Conservation (phyloP, 2,329 filamentous ascomycete genomes). For the Lachnum nothofagi region DNA sequence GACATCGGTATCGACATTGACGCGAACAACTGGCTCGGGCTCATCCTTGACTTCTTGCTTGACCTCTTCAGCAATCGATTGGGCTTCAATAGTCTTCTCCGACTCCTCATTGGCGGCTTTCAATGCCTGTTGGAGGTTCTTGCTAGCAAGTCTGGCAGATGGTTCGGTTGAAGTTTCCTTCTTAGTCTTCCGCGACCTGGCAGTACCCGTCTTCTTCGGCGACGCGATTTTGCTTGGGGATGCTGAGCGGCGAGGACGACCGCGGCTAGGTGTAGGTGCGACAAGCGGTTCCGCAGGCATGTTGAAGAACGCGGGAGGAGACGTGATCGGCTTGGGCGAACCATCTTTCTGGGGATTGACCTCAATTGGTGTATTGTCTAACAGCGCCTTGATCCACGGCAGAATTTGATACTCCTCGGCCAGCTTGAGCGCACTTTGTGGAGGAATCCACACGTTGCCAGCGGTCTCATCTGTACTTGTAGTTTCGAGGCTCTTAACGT, state of each 20-base stretch:
- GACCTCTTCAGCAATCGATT: slow-evolving; percentile 4
- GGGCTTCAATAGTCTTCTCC: slow-evolving; percentile 24
- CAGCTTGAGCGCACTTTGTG: slow-evolving; percentile 71
- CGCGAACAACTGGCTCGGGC: slow-evolving; percentile 55
- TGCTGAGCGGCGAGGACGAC: slow-evolving; percentile 54
- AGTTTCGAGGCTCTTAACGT: slow-evolving; percentile 75
- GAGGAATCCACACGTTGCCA: slow-evolving; percentile 93
- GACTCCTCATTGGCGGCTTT: slow-evolving; percentile 37
- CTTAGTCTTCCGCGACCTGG: slow-evolving; percentile 41
- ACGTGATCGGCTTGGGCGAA: slow-evolving; percentile 68
- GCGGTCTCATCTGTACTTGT: slow-evolving; percentile 90
- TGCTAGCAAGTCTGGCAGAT: slow-evolving; percentile 44
- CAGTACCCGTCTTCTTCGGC: slow-evolving; percentile 35
- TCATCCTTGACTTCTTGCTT: slow-evolving; percentile 20
- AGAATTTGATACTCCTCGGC: slow-evolving; percentile 82
- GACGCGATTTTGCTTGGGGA: slow-evolving; percentile 49
- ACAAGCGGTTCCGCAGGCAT: slow-evolving; percentile 39
- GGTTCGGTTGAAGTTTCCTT: slow-evolving; percentile 40
- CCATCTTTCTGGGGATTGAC: slow-evolving; percentile 34
- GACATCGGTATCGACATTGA: slow-evolving; percentile 64
- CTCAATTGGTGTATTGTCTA: slow-evolving; percentile 78
- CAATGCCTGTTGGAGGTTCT: slow-evolving; percentile 43
- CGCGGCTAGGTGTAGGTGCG: slow-evolving; percentile 32
- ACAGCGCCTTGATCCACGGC: slow-evolving; percentile 84
- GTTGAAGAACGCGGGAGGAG: slow-evolving; percentile 71